Percentiles rank a stretch among this genome's conserved stretches.
Evolutionary conservation across 768 basidiomycete genomes (phyloP).

Genomic region (Suillus ampliporus): DNA sequence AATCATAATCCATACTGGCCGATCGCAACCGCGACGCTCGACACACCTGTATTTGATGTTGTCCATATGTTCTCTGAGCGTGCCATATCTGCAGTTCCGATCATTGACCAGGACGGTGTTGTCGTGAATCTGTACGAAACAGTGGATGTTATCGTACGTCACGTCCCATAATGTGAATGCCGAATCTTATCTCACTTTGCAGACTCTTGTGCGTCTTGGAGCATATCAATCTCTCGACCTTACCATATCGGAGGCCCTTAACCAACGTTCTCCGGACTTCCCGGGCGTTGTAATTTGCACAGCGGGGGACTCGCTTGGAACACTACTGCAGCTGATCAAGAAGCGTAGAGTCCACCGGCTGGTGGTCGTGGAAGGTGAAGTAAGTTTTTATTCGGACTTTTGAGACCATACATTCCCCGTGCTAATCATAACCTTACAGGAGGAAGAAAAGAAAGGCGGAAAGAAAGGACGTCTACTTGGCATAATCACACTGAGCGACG

Average conservation of each 20-base stretch:
- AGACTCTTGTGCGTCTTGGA: constrained; percentile 95
- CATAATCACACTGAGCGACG: constrained; percentile 88
- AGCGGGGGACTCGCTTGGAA: constrained; percentile 88
- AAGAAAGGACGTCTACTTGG: constrained; percentile 85
- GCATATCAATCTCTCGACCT: constrained; percentile 96
- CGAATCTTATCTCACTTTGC: constrained; percentile 16
- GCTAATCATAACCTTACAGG: constrained; percentile 46
- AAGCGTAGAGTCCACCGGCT: constrained; percentile 93
- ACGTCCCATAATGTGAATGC: neutral
- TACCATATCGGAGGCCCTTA: constrained; percentile 90
- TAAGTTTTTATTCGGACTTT: constrained; percentile 36
- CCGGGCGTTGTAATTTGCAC: constrained; percentile 97
- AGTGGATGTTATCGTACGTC: constrained; percentile 91
- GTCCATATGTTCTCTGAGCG: constrained; percentile 98
- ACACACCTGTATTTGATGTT: constrained; percentile 95
- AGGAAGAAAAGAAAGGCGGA: constrained; percentile 80
- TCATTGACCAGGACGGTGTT: constrained; percentile 89
- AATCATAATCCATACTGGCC: constrained; percentile 80
- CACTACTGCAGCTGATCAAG: constrained; percentile 89
- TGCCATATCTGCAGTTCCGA: constrained; percentile 96
- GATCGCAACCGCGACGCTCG: constrained; percentile 87
- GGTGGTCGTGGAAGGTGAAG: constrained; percentile 94
- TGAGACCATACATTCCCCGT: neutral
- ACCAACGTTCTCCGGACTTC: constrained; percentile 92
- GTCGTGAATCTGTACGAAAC: constrained; percentile 98